These are phyloP conservation scores for Ustilago bromivora DNA, from an alignment of 1,284 basidiomycete species.

Conservation along the genomic window DNA sequence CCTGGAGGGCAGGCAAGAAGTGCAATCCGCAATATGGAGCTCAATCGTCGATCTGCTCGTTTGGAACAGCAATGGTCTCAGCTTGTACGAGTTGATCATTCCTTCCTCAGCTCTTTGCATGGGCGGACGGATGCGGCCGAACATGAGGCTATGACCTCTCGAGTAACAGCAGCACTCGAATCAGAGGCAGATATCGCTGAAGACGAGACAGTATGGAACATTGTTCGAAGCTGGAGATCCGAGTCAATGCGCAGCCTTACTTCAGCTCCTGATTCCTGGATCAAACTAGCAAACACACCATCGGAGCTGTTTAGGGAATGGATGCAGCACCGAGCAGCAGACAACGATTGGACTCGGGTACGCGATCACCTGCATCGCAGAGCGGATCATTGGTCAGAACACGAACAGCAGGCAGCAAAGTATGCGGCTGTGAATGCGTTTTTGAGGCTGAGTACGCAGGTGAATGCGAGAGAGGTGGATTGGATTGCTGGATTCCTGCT, in stretches of 20 bases:
- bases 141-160: slow-evolving; percentile 6
- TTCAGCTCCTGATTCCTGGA: not conserved
- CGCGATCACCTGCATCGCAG: slow-evolving; percentile 5
- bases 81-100: slow-evolving; percentile 16
- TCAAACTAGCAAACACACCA: not conserved
- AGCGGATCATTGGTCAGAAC: slow-evolving; percentile 36
- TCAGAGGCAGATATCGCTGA: not conserved
- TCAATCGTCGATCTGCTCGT: not conserved
- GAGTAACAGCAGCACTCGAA: not conserved
- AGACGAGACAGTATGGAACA: slow-evolving; percentile 27
- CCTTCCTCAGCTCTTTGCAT: slow-evolving; percentile 23
- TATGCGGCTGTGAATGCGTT: slow-evolving; percentile 49
- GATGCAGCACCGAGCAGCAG: slow-evolving; percentile 7
- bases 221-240: slow-evolving; percentile 18
- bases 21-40: slow-evolving; percentile 21
- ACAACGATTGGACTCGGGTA: slow-evolving; percentile 34
- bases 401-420: slow-evolving; percentile 45
- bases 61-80: slow-evolving; percentile 22
- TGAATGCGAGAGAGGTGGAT: slow-evolving; percentile 35
- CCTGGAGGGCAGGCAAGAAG: slow-evolving; percentile 13
- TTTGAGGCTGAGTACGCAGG: slow-evolving; percentile 26
- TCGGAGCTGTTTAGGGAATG: slow-evolving; percentile 6
- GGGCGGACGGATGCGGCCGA: slow-evolving; percentile 14
- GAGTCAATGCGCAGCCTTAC: slow-evolving; percentile 17
- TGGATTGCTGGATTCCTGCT: slow-evolving; percentile 45